These are phyloP conservation scores for Mycocentrospora acerina DNA, from an alignment of 2,329 filamentous ascomycete genomes.

Conservation along the genomic window DNA sequence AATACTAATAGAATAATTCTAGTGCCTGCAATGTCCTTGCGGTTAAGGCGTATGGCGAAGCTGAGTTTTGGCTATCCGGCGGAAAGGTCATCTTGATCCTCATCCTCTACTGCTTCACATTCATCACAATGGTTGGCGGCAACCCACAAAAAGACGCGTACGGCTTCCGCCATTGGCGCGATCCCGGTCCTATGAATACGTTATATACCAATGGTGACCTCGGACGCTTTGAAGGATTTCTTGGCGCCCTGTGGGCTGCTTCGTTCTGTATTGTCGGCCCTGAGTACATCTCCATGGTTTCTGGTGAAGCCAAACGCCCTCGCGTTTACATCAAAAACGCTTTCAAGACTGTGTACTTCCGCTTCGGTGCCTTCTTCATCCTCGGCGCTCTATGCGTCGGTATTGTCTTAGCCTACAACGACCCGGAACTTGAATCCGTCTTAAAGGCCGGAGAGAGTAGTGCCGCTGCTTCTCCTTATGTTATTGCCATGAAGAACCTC, in stretches of 20 bases:
- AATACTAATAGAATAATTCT: constrained; percentile 12
- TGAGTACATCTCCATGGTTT: constrained; percentile 53
- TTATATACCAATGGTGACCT: constrained; percentile 25
- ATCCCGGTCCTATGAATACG: constrained; percentile 38
- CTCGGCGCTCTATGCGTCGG: constrained; percentile 49
- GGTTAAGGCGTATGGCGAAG: constrained; percentile 49
- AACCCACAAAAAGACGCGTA: constrained; percentile 46
- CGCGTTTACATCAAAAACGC: constrained; percentile 50
- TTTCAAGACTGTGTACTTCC: constrained; percentile 51
- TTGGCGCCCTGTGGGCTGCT: constrained; percentile 44
- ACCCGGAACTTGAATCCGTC: constrained; percentile 67
- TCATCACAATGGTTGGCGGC: constrained; percentile 49
- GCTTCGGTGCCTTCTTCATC: constrained; percentile 52
- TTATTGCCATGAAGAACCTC: constrained; percentile 62
- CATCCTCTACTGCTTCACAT: constrained; percentile 49
- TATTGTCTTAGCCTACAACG: constrained; percentile 61
- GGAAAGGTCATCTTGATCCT: constrained; percentile 51
- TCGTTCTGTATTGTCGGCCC: constrained; percentile 52
- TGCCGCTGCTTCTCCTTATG: constrained; percentile 62
- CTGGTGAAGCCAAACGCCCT: constrained; percentile 50
- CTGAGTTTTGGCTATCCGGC: constrained; percentile 48
- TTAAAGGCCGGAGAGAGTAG: constrained; percentile 29
- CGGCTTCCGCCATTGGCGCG: constrained; percentile 50
- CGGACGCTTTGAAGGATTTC: constrained; percentile 40
- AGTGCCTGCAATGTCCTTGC: constrained; percentile 52